Conservation (phyloP, 2,329 filamentous ascomycete species). For the Calonectria leucothoes region DNA sequence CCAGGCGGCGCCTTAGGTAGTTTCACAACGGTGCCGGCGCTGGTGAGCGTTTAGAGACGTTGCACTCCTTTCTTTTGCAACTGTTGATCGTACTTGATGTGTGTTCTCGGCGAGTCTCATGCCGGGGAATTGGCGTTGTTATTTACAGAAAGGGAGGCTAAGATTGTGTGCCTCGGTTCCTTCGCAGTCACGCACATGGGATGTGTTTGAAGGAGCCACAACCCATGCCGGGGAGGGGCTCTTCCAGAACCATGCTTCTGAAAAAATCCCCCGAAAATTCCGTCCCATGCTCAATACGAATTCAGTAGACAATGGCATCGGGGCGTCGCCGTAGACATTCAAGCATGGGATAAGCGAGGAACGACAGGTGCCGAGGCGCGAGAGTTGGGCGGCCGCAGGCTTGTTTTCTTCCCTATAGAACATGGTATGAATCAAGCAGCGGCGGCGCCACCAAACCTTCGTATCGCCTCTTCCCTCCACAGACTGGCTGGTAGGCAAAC, state of each 20-base stretch:
- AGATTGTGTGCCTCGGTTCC: slow-evolving; percentile 25
- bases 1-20: slow-evolving; percentile 25
- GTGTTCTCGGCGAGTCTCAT: slow-evolving; percentile 18
- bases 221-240: neutral
- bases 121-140: slow-evolving; percentile 27
- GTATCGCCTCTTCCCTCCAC: slow-evolving; percentile 15
- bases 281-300: neutral
- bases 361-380: neutral
- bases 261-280: neutral
- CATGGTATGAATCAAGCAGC: slow-evolving; percentile 15
- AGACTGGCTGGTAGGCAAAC: neutral
- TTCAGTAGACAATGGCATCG: neutral
- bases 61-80: slow-evolving; percentile 33
- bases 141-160: slow-evolving; percentile 14
- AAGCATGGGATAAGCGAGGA: neutral
- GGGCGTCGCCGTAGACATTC: neutral
- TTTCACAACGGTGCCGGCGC: slow-evolving; percentile 28
- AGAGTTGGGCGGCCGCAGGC: slow-evolving; percentile 3
- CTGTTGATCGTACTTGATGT: slow-evolving; percentile 26
- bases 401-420: slow-evolving; percentile 14
- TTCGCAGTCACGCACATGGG: neutral
- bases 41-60: slow-evolving; percentile 30
- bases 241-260: neutral
- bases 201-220: neutral
- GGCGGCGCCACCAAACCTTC: slow-evolving; percentile 27